A percentile compares a stretch with the other conserved stretches of the same genome.
Evolutionary conservation across 139 green algal species (phyloP).

Genomic region (Chlorella sorokiniana): DNA sequence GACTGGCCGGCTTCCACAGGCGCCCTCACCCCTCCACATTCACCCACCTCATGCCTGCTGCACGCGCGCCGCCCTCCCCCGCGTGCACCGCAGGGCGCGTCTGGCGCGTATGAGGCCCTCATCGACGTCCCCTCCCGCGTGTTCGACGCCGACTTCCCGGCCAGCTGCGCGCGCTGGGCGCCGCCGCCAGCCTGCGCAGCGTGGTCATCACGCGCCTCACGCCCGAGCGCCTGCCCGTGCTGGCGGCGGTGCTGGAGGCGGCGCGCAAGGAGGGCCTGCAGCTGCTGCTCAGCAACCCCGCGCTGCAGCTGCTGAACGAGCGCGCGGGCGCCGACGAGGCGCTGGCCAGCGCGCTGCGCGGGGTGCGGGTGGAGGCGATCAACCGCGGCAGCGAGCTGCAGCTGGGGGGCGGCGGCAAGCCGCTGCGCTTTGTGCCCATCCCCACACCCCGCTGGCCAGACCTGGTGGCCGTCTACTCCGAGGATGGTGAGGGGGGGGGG

Average conservation of each 20-base stretch:
- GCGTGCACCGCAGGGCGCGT: constrained; percentile 23
- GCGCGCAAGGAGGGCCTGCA: constrained; percentile 45
- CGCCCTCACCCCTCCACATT: neutral
- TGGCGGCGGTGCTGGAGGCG: constrained; percentile 71
- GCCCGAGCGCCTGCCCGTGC: constrained; percentile 76
- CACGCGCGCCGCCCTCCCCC: neutral
- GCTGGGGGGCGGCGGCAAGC: constrained; percentile 5
- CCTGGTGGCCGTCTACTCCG: constrained; percentile 54
- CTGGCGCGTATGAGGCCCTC: constrained; percentile 46
- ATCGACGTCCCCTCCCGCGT: constrained; percentile 84
- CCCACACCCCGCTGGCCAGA: constrained; percentile 94
- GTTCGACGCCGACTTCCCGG: constrained; percentile 71
- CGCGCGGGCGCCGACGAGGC: constrained; percentile 13
- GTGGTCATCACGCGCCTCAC: constrained; percentile 89
- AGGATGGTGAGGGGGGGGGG: constrained; percentile 2
- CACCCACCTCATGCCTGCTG: neutral
- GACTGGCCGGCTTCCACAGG: no score
- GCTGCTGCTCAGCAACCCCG: constrained; percentile 84
- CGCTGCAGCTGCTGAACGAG: constrained; percentile 59
- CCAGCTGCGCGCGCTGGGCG: constrained; percentile 19
- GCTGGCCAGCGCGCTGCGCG: neutral
- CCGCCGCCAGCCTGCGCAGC: constrained; percentile 52
- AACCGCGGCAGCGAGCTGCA: constrained; percentile 20
- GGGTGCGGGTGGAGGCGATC: constrained; percentile 4
- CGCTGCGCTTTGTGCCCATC: constrained; percentile 60